phyloP scores from a whole-genome alignment of 2,329 filamentous ascomycete species.

The Byssothecium circinans region DNA sequence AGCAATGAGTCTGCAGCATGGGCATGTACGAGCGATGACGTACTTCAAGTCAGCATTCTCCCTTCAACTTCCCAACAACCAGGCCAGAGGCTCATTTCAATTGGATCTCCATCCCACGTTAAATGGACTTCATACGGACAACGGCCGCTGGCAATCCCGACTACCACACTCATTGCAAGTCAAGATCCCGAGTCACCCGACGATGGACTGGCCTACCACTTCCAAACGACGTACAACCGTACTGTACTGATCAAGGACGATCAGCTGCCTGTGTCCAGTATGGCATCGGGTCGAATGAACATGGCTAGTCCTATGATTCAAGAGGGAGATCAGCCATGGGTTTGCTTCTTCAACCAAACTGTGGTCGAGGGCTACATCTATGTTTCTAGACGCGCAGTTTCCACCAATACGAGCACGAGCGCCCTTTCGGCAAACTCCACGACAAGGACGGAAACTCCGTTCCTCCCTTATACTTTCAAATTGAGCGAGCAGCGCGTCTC shows the following conservation, averaged over 20 bases:
- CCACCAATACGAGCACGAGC: background rate
- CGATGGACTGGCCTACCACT: slow-evolving; percentile 19
- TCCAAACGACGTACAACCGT: slow-evolving; percentile 27
- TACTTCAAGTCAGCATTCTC: slow-evolving; percentile 23
- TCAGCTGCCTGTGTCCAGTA: slow-evolving; percentile 11
- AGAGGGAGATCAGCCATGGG: slow-evolving; percentile 24
- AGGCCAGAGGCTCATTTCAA: slow-evolving; percentile 16
- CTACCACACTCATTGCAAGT: slow-evolving; percentile 11
- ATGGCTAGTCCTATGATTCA: slow-evolving; percentile 8
- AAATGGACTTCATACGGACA: slow-evolving; percentile 21
- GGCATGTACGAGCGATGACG: slow-evolving; percentile 23
- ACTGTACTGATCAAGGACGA: slow-evolving; percentile 21
- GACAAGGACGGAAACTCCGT: background rate
- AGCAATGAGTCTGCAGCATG: slow-evolving; percentile 29
- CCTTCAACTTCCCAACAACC: slow-evolving; percentile 11
- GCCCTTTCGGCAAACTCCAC: background rate
- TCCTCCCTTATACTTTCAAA: slow-evolving; percentile 27
- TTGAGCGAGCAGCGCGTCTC: slow-evolving; percentile 24
- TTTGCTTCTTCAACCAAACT: slow-evolving; percentile 32
- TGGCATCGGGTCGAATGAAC: background rate
- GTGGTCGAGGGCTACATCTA: slow-evolving; percentile 29
- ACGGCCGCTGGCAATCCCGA: slow-evolving; percentile 16
- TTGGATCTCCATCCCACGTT: slow-evolving; percentile 6
- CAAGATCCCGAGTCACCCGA: background rate
- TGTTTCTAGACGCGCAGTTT: slow-evolving; percentile 4